phyloP scores from a whole-genome alignment of 495 filamentous ascomycete species.

The Xylaria grammica region DNA sequence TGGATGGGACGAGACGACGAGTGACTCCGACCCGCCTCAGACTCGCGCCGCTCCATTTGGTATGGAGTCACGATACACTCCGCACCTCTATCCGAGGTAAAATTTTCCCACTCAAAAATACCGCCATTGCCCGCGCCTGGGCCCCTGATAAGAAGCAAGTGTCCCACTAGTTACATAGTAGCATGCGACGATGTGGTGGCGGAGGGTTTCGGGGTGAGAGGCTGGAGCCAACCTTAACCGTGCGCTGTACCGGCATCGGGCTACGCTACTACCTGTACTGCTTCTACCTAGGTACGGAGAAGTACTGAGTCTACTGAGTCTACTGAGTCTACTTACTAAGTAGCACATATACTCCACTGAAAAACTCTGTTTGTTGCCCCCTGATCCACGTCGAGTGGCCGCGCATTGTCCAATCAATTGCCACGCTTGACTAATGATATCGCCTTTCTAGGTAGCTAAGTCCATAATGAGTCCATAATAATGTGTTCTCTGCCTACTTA shows the following conservation, averaged over 20 bases:
- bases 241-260: background rate
- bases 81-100: conserved; percentile 5
- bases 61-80: conserved; percentile 2
- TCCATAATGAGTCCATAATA: background rate
- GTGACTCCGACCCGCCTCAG: background rate
- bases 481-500: background rate
- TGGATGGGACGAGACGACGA: background rate
- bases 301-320: no score
- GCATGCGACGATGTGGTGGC: background rate
- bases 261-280: no score
- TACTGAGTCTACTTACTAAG: no score
- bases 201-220: background rate
- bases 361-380: conserved; percentile 13
- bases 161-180: no score
- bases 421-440: conserved; percentile 15
- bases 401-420: conserved; percentile 7
- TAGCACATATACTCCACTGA: background rate
- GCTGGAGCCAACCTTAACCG: conserved; percentile 2
- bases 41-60: background rate
- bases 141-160: no score
- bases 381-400: background rate
- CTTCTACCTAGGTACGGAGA: no score
- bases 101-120: background rate
- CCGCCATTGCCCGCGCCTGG: background rate
- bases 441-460: conserved; percentile 5